Percentiles rank a stretch among this genome's conserved stretches.
phyloP scores from a whole-genome alignment of 257 asterid genomes.

The Striga asiatica region DNA sequence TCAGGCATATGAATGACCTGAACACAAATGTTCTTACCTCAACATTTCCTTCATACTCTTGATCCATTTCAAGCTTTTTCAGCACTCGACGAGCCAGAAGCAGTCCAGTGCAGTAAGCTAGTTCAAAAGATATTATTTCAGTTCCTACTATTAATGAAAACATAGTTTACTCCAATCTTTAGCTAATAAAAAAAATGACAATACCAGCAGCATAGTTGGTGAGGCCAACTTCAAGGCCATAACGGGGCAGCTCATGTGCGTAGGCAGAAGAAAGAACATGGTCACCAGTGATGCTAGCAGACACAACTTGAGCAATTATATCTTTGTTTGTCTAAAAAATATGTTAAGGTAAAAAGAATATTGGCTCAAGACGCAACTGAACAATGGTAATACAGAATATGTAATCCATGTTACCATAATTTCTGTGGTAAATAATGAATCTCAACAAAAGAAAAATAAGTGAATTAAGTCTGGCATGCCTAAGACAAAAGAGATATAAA shows the following conservation, averaged over 20 bases:
- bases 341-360: not conserved
- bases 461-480: too few species aligned
- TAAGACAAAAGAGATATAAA: not conserved
- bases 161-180: not conserved
- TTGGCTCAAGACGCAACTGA: not conserved
- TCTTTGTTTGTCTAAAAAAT: not conserved
- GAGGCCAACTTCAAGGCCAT: slow-evolving; percentile 2
- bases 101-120: slow-evolving; percentile 5
- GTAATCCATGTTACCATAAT: not conserved
- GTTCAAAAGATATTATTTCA: not conserved
- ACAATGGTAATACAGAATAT: not conserved
- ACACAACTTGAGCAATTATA: not conserved
- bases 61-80: slow-evolving; percentile 3
- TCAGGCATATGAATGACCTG: too few species aligned
- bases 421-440: too few species aligned
- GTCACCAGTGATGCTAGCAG: slow-evolving; percentile 5
- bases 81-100: not conserved
- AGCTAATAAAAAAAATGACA: not conserved
- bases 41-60: slow-evolving; percentile 7
- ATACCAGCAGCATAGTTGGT: slow-evolving; percentile 8
- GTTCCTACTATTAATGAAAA: not conserved
- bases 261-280: not conserved
- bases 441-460: too few species aligned
- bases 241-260: not conserved
- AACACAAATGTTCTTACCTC: not conserved